These are phyloP conservation scores for Mitragyna speciosa DNA, from an alignment of 257 asterid species.

Conservation along the genomic window DNA sequence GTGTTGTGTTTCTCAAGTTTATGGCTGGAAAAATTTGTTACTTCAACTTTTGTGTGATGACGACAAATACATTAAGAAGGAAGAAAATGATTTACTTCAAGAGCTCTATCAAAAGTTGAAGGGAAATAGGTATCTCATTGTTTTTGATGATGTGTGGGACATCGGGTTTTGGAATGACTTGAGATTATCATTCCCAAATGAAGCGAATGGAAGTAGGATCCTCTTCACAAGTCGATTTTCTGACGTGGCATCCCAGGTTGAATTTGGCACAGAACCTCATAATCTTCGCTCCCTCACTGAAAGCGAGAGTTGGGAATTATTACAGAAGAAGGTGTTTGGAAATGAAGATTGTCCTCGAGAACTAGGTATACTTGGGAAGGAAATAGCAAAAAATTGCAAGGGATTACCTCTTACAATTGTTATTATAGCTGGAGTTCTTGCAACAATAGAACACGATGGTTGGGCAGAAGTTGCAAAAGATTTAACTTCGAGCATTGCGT, in stretches of 20 bases:
- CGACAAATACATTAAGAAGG: background rate
- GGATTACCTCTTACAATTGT: too few relatives aligned
- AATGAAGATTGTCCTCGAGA: too few relatives aligned
- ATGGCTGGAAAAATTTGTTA: background rate
- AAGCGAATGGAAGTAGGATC: background rate
- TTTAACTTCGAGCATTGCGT: background rate
- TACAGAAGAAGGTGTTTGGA: background rate
- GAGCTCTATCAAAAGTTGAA: background rate
- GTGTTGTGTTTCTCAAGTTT: background rate
- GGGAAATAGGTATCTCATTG: background rate
- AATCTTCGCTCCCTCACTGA: constrained; percentile 1
- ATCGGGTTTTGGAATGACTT: background rate
- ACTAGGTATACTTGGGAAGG: too few relatives aligned
- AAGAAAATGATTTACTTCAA: background rate
- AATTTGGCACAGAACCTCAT: background rate
- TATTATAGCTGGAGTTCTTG: too few relatives aligned
- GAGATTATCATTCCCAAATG: background rate
- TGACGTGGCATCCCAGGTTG: background rate
- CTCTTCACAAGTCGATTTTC: background rate
- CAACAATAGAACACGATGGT: too few relatives aligned
- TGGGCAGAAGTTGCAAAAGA: background rate
- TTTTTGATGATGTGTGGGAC: constrained; percentile 12
- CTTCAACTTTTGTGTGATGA: background rate
- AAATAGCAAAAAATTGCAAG: too few relatives aligned
- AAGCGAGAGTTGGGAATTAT: background rate